phyloP scores from a whole-genome alignment of 2,329 filamentous ascomycete genomes.

The Penicillium palitans region DNA sequence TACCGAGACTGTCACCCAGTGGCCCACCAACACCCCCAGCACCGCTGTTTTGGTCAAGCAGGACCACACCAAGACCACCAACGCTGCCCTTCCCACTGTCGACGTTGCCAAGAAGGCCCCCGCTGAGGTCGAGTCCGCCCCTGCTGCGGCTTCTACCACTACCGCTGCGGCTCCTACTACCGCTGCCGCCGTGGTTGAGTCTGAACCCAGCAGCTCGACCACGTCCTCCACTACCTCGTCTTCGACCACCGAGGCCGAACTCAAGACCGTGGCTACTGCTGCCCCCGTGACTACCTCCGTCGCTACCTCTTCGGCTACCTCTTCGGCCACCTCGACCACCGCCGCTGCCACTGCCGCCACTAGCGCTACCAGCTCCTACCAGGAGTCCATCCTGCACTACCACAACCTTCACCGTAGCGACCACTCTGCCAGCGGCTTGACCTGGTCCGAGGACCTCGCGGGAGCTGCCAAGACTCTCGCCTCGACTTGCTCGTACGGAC shows the following conservation, averaged over 20 bases:
- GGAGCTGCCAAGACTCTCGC: constrained; percentile 65
- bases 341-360: constrained; percentile 43
- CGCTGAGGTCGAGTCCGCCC: constrained; percentile 9
- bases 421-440: constrained; percentile 67
- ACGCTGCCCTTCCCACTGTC: constrained; percentile 6
- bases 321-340: constrained; percentile 24
- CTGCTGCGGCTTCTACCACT: background rate
- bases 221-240: constrained; percentile 2
- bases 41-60: constrained; percentile 11
- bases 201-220: constrained; percentile 16
- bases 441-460: constrained; percentile 66
- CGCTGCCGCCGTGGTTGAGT: constrained; percentile 4
- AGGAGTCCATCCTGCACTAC: constrained; percentile 56
- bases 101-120: constrained; percentile 19
- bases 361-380: constrained; percentile 33
- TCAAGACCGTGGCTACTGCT: constrained; percentile 39
- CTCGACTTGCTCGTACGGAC: constrained; percentile 67
- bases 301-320: constrained; percentile 32
- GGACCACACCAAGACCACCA: constrained; percentile 7
- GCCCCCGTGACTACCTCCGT: constrained; percentile 30
- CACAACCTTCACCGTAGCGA: constrained; percentile 88
- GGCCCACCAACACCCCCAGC: constrained; percentile 30
- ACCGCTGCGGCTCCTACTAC: background rate
- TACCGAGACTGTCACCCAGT: constrained; percentile 36
- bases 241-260: constrained; percentile 24